Evolutionary conservation across 2,329 filamentous ascomycete genomes (phyloP), one percentile per base, ranked within the genome.

Genomic region (Elsinoe australis): DNA sequence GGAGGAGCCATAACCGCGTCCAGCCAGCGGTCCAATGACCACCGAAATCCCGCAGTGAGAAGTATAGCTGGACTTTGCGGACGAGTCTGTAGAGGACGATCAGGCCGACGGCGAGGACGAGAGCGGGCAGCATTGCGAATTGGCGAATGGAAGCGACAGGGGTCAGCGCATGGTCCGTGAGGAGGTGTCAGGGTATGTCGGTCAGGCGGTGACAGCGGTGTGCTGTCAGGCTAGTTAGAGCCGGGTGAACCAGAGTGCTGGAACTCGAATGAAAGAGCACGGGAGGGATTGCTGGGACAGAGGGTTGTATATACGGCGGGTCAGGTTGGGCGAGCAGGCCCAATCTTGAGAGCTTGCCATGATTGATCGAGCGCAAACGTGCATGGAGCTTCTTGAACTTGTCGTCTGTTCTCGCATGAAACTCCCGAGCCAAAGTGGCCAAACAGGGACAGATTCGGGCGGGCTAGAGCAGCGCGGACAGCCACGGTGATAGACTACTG

Each of bases 21-120:
- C 63, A 68, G 7, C 62, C 63, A 14, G 59, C 56, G 1, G 57
- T 60, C 58, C 63, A 64, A 46, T 66, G 65, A 21, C 66, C 66
- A 15, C 61, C 59, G 51, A 68, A 67, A 5, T 60, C 53, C 14
- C 53, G 56, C 41, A 67, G 56, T 2, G 60, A 53, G 46, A 54
- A 53, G 49, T 64, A 64, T n/a, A 55, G 58, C 17, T 54, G 58
- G 15, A 62, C 41, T 19, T 54, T 58, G 22, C 56, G 61, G 49
- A 55, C 45, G 19, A 60, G 51, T 36, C 56, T 51, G 26, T 44
- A 44, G 14, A 44, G 39, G 31, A 51, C 49, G 18, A 56, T 18
- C 28, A 59, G 35, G 12, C 56, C 42, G 28, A 60, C 18, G 36
- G 31, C 48, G 19, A 45, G 9, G 8, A 34, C 21, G 26, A 50